Evolutionary conservation across 768 basidiomycete species (phyloP).

Genomic region (Tylopilus felleus): DNA sequence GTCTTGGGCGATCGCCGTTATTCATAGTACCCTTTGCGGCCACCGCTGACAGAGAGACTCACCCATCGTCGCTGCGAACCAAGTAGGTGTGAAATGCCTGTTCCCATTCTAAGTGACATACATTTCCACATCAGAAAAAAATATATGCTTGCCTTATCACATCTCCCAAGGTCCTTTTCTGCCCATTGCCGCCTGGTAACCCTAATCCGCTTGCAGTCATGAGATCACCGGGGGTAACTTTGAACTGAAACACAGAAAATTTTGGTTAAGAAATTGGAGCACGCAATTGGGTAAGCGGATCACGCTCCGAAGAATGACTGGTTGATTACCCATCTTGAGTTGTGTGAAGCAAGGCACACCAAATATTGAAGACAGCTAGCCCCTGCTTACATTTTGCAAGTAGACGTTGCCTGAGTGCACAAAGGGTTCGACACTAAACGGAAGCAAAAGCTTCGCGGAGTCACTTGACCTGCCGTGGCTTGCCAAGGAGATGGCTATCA

Average conservation of each 20-base stretch:
- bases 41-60: conserved; percentile 6
- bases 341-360: too few relatives aligned
- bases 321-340: neutral
- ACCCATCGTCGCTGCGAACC: conserved; percentile 57
- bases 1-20: neutral
- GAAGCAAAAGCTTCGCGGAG: neutral
- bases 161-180: conserved; percentile 21
- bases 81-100: conserved; percentile 53
- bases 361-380: too few relatives aligned
- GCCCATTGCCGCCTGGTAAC: too few relatives aligned
- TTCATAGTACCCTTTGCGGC: neutral
- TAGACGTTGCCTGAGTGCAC: too few relatives aligned
- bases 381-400: too few relatives aligned
- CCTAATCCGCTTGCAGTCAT: neutral
- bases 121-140: too few relatives aligned
- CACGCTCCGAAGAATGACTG: neutral
- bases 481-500: neutral
- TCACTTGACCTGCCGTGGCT: too few relatives aligned
- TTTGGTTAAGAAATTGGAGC: neutral
- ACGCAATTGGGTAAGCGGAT: neutral
- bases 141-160: conserved; percentile 32
- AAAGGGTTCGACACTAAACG: neutral
- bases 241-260: neutral
- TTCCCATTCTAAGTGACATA: neutral
- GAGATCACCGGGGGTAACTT: neutral